phyloP scores from a whole-genome alignment of 352 stramenopile genomes.

The Phytophthora fragariae region DNA sequence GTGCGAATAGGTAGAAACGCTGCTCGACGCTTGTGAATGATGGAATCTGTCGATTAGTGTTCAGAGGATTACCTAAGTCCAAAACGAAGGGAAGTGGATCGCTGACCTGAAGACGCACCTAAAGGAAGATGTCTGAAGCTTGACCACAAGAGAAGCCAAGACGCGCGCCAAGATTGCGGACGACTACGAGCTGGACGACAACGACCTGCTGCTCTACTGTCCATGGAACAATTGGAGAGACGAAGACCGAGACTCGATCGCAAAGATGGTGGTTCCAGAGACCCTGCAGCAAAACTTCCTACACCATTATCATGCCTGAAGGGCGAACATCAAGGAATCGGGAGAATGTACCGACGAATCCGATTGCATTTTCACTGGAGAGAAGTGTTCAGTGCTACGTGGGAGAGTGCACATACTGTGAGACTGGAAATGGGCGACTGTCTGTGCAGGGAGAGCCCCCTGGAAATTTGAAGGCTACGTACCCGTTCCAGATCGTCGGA shows the following conservation, averaged over 20 bases:
- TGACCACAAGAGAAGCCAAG: neutral
- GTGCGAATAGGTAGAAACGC: too few species aligned
- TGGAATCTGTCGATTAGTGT: too few species aligned
- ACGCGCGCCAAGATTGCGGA: constrained; percentile 3
- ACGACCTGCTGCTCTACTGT: constrained; percentile 1
- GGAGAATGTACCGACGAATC: constrained; percentile 4
- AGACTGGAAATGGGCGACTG: too few species aligned
- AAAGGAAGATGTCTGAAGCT: neutral
- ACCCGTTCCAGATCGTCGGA: too few species aligned
- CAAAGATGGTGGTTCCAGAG: neutral
- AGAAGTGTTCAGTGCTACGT: too few species aligned
- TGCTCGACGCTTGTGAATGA: too few species aligned
- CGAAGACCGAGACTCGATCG: neutral
- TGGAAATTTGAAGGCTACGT: too few species aligned
- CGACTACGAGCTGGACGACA: constrained; percentile 12
- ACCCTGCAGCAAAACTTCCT: neutral
- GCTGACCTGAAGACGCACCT: constrained; percentile 7
- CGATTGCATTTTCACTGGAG: constrained; percentile 4
- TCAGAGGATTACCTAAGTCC: neutral
- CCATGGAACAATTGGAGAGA: neutral
- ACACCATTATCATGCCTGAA: constrained; percentile 4
- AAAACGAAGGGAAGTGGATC: too few species aligned
- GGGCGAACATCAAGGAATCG: constrained; percentile 13
- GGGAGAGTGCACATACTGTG: too few species aligned
- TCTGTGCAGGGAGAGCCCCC: too few species aligned